Evolutionary conservation across 2,329 filamentous ascomycete genomes (phyloP).

Genomic region (Clonostachys sp.): DNA sequence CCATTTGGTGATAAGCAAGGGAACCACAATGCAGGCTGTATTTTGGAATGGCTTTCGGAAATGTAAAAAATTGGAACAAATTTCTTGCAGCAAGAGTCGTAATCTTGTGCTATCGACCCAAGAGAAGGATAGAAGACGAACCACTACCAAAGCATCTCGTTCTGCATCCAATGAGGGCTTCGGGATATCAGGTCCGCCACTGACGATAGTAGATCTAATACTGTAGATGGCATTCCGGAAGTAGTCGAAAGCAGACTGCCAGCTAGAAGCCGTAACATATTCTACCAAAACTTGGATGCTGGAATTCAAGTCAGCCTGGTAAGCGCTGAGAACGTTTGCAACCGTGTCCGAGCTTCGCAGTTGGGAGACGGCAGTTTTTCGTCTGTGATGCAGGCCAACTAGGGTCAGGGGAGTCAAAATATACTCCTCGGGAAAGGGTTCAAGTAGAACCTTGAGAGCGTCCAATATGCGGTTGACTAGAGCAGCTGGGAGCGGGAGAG

Average conservation of each 20-base stretch:
- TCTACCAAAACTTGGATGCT: conserved; percentile 54
- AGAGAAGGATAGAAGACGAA: conserved; percentile 57
- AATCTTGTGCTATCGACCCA: conserved; percentile 62
- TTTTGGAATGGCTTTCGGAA: conserved; percentile 61
- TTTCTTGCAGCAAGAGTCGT: conserved; percentile 57
- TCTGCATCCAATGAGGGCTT: conserved; percentile 44
- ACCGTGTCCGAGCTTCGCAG: conserved; percentile 9
- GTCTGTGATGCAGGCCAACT: conserved; percentile 43
- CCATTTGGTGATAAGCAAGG: conserved; percentile 61
- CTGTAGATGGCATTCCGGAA: conserved; percentile 46
- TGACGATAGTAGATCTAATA: conserved; percentile 37
- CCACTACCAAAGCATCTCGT: conserved; percentile 42
- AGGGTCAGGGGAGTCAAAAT: conserved; percentile 52
- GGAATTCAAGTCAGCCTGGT: conserved; percentile 43
- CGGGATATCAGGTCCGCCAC: conserved; percentile 23
- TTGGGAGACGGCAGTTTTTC: conserved; percentile 26
- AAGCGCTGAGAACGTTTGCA: conserved; percentile 8
- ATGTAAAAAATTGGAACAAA: conserved; percentile 63
- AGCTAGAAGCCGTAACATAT: conserved; percentile 61
- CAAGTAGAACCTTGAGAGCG: conserved; percentile 49
- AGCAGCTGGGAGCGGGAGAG: conserved; percentile 38
- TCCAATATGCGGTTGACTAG: conserved; percentile 53
- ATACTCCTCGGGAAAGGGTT: conserved; percentile 54
- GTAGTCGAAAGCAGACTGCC: conserved; percentile 55
- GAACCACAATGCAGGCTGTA: conserved; percentile 56